Conservation (phyloP, 2,329 filamentous ascomycete genomes). For the Torrubiella hemipterigena region DNA sequence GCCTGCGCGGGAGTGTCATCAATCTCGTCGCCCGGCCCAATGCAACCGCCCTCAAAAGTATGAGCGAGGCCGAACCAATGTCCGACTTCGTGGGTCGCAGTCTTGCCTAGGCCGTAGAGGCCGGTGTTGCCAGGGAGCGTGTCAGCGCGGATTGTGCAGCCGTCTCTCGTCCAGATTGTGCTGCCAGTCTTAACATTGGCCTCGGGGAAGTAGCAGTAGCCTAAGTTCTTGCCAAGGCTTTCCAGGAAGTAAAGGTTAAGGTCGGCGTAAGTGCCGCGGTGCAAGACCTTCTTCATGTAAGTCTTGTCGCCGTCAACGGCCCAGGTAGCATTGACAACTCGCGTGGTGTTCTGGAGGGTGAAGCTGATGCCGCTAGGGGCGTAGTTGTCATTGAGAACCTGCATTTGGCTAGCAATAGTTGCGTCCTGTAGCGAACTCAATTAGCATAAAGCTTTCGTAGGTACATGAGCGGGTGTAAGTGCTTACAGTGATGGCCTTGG, state of each 20-base stretch:
- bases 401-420: background rate
- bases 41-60: conserved; percentile 16
- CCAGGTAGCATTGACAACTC: conserved; percentile 33
- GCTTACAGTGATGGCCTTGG: conserved; percentile 22
- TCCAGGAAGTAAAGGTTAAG: background rate
- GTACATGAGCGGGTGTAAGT: no score
- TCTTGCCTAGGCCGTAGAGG: conserved; percentile 14
- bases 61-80: conserved; percentile 10
- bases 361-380: conserved; percentile 28
- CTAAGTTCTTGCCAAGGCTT: background rate
- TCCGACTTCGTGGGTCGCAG: conserved; percentile 9
- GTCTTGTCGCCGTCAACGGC: conserved; percentile 6
- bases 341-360: conserved; percentile 24
- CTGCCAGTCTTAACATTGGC: background rate
- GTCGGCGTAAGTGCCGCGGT: background rate
- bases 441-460: conserved; percentile 15
- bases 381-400: conserved; percentile 29
- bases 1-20: conserved; percentile 23
- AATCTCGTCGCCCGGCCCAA: conserved; percentile 20
- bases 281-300: conserved; percentile 1
- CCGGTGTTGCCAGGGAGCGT: conserved; percentile 19
- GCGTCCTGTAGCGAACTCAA: background rate
- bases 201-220: background rate
- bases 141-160: conserved; percentile 21
- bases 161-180: conserved; percentile 16